Evolutionary conservation across 2,329 filamentous ascomycete genomes (phyloP), one percentile per base, ranked within the genome.

Genomic region (Diplocarpon rosae): DNA sequence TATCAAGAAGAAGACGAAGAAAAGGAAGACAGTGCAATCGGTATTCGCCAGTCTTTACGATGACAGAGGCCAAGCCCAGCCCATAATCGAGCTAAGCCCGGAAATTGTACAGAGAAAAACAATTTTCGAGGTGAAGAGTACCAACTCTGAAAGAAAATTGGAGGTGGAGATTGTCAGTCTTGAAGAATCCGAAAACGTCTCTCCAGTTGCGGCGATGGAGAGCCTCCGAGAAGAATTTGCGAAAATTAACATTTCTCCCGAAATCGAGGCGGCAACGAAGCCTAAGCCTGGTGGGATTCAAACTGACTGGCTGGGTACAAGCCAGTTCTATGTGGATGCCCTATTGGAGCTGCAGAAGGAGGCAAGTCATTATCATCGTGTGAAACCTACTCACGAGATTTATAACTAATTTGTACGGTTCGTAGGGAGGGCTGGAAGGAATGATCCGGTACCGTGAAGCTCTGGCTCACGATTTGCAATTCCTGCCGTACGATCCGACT

Each of bases 291-390:
- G 2, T n/a, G 17, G 6, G 16, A 47, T 57, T 24, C 46, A 43
- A n/a, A 30, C 40, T 13, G 52, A 56, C 15, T 57, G 55, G 55
- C 42, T 55, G 30, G 55, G 55, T 1, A 56, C 55, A 3, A 49
- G 49, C 15, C 47, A 48, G 3, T 47, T 52, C 15, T 43, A 46
- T 10, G 30, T 43, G 5, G 39, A 44, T 0, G 16, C 14, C 4
- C 30, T 39, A 3, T 33, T 52, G 4, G 31, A 42, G 6, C 5
- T 51, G 14, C 53, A 57, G 29, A 17, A 24, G n/a, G 29, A 37
- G 12, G 54, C 50, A 45, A 46, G 45, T 47, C 14, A 5, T 12
- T 11, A 17, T 24, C 20, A 24, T 24, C 7, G 20, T 24, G 3
- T 24, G 3, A 7, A 7, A 3, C 20, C 20, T 24, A 7, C 20